These are phyloP conservation scores for Albatrellus ellisii DNA, from an alignment of 768 basidiomycete genomes.

Conservation along the genomic window DNA sequence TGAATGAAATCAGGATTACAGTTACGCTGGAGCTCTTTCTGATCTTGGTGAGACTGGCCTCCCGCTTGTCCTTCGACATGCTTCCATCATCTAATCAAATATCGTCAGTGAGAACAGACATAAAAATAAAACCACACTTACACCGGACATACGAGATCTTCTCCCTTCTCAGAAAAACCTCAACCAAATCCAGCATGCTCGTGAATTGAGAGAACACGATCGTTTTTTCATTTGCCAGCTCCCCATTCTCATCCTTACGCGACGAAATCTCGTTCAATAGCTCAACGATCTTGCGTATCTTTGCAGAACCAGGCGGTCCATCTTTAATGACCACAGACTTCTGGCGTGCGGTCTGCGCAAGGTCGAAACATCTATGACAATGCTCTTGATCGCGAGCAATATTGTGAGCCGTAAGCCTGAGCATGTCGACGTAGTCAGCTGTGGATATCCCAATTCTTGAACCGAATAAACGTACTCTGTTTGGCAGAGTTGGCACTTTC, in stretches of 20 bases:
- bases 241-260: constrained; percentile 29
- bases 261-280: constrained; percentile 53
- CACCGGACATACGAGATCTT: constrained; percentile 74
- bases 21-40: constrained; percentile 39
- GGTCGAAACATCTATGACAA: constrained; percentile 46
- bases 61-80: constrained; percentile 68
- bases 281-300: constrained; percentile 73
- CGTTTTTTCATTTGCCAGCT: constrained; percentile 57
- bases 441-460: neutral
- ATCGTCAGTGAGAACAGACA: constrained; percentile 3
- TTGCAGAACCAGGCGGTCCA: constrained; percentile 62
- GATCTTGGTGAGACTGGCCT: constrained; percentile 63
- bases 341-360: constrained; percentile 34
- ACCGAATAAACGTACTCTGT: constrained; percentile 34
- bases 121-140: constrained; percentile 29
- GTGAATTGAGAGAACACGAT: constrained; percentile 97
- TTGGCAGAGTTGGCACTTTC: constrained; percentile 74
- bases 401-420: constrained; percentile 27
- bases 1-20: constrained; percentile 92
- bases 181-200: constrained; percentile 71
- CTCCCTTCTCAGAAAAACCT: constrained; percentile 64
- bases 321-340: constrained; percentile 19
- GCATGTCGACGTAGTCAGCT: neutral
- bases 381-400: constrained; percentile 30
- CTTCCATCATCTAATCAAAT: constrained; percentile 66